Evolutionary conservation across 805 yeast genomes (phyloP).

Genomic region (Wickerhamomyces ciferrii): DNA sequence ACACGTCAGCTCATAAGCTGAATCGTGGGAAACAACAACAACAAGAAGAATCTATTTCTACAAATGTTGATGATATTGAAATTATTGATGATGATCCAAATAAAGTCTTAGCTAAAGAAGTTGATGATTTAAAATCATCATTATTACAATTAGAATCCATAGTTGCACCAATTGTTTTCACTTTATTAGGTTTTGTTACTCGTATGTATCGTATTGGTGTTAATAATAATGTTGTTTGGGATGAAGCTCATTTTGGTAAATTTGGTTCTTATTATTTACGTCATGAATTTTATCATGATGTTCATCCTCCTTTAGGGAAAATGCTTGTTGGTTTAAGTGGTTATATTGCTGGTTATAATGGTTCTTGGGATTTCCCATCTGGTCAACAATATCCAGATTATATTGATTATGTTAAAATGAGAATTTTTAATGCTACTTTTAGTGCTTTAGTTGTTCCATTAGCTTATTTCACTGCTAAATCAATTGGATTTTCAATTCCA

Average conservation of each 20-base stretch:
- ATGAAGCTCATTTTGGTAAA: slow-evolving; percentile 96
- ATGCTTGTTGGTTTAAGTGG: slow-evolving; percentile 89
- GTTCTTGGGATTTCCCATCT: slow-evolving; percentile 84
- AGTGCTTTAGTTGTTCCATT: slow-evolving; percentile 83
- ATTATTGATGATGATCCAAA: slow-evolving; percentile 12
- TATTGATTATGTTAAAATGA: slow-evolving; percentile 78
- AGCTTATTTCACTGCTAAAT: slow-evolving; percentile 76
- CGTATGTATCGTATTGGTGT: slow-evolving; percentile 73
- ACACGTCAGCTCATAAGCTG: background rate
- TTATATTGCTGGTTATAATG: slow-evolving; percentile 80
- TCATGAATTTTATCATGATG: slow-evolving; percentile 91
- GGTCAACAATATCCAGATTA: slow-evolving; percentile 73
- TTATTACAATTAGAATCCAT: slow-evolving; percentile 20
- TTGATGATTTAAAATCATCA: slow-evolving; percentile 16
- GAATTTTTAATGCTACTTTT: slow-evolving; percentile 81
- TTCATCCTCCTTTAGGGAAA: slow-evolving; percentile 96
- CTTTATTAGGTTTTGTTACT: slow-evolving; percentile 62
- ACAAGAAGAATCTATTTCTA: background rate
- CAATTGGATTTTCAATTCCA: slow-evolving; percentile 64
- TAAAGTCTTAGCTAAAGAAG: slow-evolving; percentile 12
- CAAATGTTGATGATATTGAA: background rate
- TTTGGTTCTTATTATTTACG: slow-evolving; percentile 88
- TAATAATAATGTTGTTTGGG: slow-evolving; percentile 86
- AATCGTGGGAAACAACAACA: background rate
- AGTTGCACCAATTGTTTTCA: slow-evolving; percentile 60